Base-by-base conservation (phyloP, 495 filamentous ascomycete species). In the Penicillium paxilli region DNA sequence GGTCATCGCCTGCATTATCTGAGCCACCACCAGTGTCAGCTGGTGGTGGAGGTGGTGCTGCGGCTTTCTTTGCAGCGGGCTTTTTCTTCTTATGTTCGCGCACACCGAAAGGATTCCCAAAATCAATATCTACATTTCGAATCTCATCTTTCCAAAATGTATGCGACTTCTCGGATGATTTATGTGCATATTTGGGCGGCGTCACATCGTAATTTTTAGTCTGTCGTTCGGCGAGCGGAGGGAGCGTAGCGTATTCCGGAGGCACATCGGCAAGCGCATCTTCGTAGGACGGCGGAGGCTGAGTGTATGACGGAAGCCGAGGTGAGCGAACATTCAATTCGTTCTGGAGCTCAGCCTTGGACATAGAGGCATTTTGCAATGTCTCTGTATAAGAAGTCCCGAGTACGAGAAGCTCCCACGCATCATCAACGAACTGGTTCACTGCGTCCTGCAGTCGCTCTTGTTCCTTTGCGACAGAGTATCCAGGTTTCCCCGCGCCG, bases 51-150 rank as follows among this genome's bases (percentile, higher is more conserved):
- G 62, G 56, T 38, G 63, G 45, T 10, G 57, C 57, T 14, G 58
- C 55, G 24, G 75, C 71, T 30, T 76, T 73, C 53, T 74, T 74
- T 32, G 42, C 52, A 24, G 42, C 52, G 1, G 71, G 69, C n/a
- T 73, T 76, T 17, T 75, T 77, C 67, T 71, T 67, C 21, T 66
- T 73, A 38, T 73, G 76, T 55, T 81, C 81, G 0, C 79, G 77
- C 19, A 78, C 66, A n/a, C 69, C 76, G 30, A 71, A 65, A 7
- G 71, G 60, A 25, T 76, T 79, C 50, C 83, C 82, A 41, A 84
- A 78, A 62, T 83, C 79, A 35, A 81, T 75, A 20, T 73, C 68
- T 9, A 59, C 14, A 44, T 65, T 53, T 19, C 23, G 78, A 62
- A 20, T 66, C 52, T 12, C 51, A 58, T 51, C 70, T 58, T 55